phyloP scores from a whole-genome alignment of 345 rosid species.

The Anastatica hierochuntica region DNA sequence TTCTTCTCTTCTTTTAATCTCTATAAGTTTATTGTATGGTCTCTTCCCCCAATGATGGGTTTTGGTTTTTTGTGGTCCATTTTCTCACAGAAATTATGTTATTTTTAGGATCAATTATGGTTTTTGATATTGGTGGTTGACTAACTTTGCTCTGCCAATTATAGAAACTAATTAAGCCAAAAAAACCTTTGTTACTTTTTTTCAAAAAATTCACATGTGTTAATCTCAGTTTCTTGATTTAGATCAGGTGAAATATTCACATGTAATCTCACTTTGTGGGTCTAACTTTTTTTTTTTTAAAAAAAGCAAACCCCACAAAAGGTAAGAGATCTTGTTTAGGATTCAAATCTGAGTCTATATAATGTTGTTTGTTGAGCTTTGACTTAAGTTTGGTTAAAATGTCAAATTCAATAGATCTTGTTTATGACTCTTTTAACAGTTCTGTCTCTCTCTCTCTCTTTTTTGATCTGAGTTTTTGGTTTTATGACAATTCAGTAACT shows the following conservation, averaged over 20 bases:
- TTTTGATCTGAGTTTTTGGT: conserved; percentile 2
- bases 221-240: conserved; percentile 10
- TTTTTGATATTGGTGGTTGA: conserved; percentile 25
- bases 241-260: too few species aligned
- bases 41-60: conserved; percentile 5
- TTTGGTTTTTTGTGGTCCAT: conserved; percentile 20
- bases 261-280: background rate
- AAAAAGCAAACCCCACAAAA: too few species aligned
- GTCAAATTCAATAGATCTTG: conserved; percentile 4
- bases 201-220: conserved; percentile 4
- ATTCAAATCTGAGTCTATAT: conserved; percentile 20
- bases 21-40: conserved; percentile 15
- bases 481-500: conserved; percentile 46
- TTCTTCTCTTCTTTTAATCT: background rate
- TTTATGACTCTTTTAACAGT: background rate
- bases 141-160: conserved; percentile 25
- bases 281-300: background rate
- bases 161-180: background rate
- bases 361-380: conserved; percentile 10
- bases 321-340: background rate
- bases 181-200: too few species aligned
- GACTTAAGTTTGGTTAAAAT: too few species aligned
- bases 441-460: background rate
- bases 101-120: conserved; percentile 25
- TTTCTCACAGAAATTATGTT: conserved; percentile 15